Conservation (phyloP, 768 basidiomycete genomes). For the Clathrus columnatus region DNA sequence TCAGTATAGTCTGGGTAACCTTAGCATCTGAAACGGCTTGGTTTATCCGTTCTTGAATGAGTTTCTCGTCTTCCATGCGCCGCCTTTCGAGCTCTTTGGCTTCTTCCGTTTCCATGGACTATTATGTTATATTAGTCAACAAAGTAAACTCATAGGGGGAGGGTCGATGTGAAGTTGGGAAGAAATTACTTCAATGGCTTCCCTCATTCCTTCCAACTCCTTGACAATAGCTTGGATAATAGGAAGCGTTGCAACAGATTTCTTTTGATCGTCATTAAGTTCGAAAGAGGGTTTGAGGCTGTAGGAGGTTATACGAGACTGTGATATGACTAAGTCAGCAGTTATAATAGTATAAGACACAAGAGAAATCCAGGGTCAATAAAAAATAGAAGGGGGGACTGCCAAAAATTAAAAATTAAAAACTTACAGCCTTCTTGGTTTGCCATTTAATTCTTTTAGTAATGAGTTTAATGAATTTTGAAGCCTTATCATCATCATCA, state of each 20-base stretch:
- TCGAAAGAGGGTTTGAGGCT: conserved; percentile 56
- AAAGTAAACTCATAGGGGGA: not conserved
- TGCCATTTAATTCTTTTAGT: too few relatives aligned
- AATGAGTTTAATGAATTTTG: too few relatives aligned
- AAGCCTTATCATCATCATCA: too few relatives aligned
- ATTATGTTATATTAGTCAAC: not conserved
- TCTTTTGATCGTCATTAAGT: conserved; percentile 83
- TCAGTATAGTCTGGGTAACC: conserved; percentile 33
- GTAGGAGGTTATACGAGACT: conserved; percentile 72
- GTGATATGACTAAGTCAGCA: conserved; percentile 7
- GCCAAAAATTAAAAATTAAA: too few relatives aligned
- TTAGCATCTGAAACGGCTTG: conserved; percentile 49
- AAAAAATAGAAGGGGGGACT: too few relatives aligned
- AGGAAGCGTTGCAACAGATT: conserved; percentile 62
- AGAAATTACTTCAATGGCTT: conserved; percentile 61
- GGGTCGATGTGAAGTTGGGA: not conserved
- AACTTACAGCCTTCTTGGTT: too few relatives aligned
- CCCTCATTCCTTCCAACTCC: conserved; percentile 78
- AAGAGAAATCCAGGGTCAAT: too few relatives aligned
- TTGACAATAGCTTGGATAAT: conserved; percentile 69
- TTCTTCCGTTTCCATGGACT: conserved; percentile 60
- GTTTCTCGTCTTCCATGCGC: conserved; percentile 48
- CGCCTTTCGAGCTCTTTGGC: conserved; percentile 49
- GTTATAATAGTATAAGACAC: too few relatives aligned
- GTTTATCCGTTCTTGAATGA: conserved; percentile 45